Base-by-base conservation (phyloP, 2,329 filamentous ascomycete species). In the Dothidotthia symphoricarpi region DNA sequence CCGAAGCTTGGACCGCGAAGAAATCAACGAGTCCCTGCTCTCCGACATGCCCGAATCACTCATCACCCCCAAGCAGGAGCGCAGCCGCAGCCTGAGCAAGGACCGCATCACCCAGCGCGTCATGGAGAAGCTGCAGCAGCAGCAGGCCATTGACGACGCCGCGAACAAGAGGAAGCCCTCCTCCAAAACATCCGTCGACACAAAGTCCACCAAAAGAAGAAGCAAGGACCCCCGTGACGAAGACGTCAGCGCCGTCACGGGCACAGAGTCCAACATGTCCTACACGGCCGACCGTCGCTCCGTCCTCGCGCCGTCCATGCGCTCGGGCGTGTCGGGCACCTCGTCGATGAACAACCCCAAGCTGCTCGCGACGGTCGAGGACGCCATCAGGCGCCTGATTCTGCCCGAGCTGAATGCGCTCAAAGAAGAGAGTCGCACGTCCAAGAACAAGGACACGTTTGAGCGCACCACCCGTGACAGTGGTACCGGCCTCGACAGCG, bases 331-430 rank as follows among this genome's bases (percentile, higher is more conserved):
- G 15, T 69, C 67, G 8, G 63, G 53, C 42, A 67, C 68, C 1
- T 87, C 88, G 3, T 91, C 87, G 0, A 87, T 94, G 63, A 95
- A 94, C 69, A 95, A 96, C 57, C 90, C 90, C 0, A 93, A 88
- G 61, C 72, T 96, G 2, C 76, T 96, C 2, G 87, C 93, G 57
- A 93, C 89, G 0, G 90, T 96, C 3, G 90, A 96, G 69, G 89
- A 95, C 68, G 89, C 89, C 11, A 95, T 96, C 58, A 83, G 88
- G 47, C 80, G 89, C 32, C 75, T 95, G 33, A 95, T 96, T 36
- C 71, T 98, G 3, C 93, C 93, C 0, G 91, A 98, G 66, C 75
- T 98, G 29, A 91, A 88, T 54, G 88, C 89, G 8, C 74, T 98
- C 37, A 96, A 95, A 66, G 82, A 90, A 55, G 89, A 95, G 59